Percentiles rank a stretch among this genome's conserved stretches.
phyloP scores from a whole-genome alignment of 768 basidiomycete species.

The Boletus edulis region DNA sequence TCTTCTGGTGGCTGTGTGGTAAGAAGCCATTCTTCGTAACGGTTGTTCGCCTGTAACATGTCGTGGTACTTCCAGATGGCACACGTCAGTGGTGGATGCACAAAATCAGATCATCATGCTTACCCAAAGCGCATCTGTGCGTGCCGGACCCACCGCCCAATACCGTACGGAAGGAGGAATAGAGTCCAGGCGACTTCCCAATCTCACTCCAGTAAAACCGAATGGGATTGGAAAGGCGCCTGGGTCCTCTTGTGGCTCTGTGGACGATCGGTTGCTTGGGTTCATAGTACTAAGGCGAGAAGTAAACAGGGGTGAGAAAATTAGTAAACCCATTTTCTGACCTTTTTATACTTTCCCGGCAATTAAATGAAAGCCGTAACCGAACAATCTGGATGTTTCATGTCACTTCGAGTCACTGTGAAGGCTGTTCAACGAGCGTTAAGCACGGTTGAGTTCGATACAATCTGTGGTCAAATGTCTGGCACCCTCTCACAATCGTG shows the following conservation, averaged over 20 bases:
- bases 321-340: too few species aligned
- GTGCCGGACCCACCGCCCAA: constrained; percentile 10
- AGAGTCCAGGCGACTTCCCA: constrained; percentile 21
- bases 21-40: constrained; percentile 18
- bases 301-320: not conserved
- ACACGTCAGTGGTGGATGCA: not conserved
- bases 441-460: too few species aligned
- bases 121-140: constrained; percentile 7
- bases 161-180: not conserved
- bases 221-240: constrained; percentile 21
- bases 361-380: not conserved
- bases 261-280: not conserved
- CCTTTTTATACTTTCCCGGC: not conserved
- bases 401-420: too few species aligned
- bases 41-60: constrained; percentile 3
- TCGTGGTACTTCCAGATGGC: constrained; percentile 3
- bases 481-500: too few species aligned
- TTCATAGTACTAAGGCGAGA: not conserved
- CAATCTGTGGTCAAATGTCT: too few species aligned
- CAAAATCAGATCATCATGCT: not conserved
- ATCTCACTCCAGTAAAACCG: not conserved
- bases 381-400: not conserved
- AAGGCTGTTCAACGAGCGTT: too few species aligned
- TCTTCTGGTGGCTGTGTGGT: constrained; percentile 2
- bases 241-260: constrained; percentile 4